phyloP scores from a whole-genome alignment of 345 rosid genomes.

The Linum trigynum region DNA sequence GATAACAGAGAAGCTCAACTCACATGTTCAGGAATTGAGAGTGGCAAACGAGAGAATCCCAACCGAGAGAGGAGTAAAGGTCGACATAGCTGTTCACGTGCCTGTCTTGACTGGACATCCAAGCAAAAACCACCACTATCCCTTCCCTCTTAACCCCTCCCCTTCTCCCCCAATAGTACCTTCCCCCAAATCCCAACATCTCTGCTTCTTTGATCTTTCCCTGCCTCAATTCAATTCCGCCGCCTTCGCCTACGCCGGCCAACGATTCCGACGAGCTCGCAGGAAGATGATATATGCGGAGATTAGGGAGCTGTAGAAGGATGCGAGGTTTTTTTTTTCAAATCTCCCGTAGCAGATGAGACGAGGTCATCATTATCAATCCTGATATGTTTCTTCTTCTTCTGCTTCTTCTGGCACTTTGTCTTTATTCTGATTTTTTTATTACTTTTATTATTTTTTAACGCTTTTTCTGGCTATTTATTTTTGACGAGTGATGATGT shows the following conservation, averaged over 20 bases:
- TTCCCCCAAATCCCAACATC: conserved; percentile 69
- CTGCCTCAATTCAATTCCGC: not conserved
- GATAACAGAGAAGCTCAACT: conserved; percentile 2
- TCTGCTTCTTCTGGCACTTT: too few relatives aligned
- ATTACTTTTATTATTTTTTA: too few relatives aligned
- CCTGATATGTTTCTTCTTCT: too few relatives aligned
- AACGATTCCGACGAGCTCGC: not conserved
- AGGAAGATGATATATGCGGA: not conserved
- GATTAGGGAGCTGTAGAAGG: not conserved
- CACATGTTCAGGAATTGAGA: conserved; percentile 77
- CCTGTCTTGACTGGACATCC: conserved; percentile 79
- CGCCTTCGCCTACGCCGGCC: too few relatives aligned
- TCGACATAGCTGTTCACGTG: conserved; percentile 53
- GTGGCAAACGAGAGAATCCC: conserved; percentile 79
- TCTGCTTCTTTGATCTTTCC: not conserved
- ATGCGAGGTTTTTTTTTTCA: not conserved
- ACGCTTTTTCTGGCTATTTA: too few relatives aligned
- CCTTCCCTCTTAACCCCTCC: conserved; percentile 41
- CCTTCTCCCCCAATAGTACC: conserved; percentile 62
- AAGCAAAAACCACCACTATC: conserved; percentile 64
- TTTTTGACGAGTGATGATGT: too few relatives aligned
- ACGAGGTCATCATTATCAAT: too few relatives aligned
- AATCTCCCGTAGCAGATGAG: too few relatives aligned
- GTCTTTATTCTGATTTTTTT: too few relatives aligned
- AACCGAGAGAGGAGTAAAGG: conserved; percentile 60